These are phyloP conservation scores for Umbelopsis sp. DNA, from an alignment of 192 early-diverging fungal species.

Conservation along the genomic window DNA sequence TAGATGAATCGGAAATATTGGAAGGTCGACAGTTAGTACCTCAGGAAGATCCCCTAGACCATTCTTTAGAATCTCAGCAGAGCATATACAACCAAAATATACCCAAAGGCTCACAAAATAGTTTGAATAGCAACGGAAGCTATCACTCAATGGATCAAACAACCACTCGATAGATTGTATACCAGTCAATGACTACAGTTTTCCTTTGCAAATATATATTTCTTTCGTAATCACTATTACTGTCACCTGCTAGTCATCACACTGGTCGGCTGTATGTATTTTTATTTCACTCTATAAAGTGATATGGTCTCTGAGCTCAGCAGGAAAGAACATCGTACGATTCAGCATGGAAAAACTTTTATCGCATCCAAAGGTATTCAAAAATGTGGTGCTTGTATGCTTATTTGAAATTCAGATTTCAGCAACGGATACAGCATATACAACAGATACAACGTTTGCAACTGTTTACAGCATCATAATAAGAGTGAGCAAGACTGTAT, in stretches of 20 bases:
- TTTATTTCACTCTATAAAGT: not conserved
- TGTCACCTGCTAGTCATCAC: not conserved
- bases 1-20: slow-evolving; percentile 23
- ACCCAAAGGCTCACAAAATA: slow-evolving; percentile 11
- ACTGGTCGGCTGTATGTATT: not conserved
- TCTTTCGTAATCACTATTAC: not conserved
- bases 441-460: too few species aligned
- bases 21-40: slow-evolving; percentile 19
- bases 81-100: not conserved
- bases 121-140: not conserved
- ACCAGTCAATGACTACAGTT: not conserved
- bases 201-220: not conserved
- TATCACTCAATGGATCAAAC: slow-evolving; percentile 8
- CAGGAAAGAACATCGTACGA: too few species aligned
- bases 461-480: too few species aligned
- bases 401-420: too few species aligned
- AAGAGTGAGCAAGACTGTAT: too few species aligned
- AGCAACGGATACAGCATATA: too few species aligned
- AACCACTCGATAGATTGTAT: not conserved
- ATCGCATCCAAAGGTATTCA: too few species aligned
- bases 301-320: not conserved
- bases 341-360: too few species aligned
- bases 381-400: too few species aligned
- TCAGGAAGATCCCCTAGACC: not conserved
- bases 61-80: not conserved